phyloP scores from a whole-genome alignment of 352 stramenopile species.

The Peronospora farinosa region DNA sequence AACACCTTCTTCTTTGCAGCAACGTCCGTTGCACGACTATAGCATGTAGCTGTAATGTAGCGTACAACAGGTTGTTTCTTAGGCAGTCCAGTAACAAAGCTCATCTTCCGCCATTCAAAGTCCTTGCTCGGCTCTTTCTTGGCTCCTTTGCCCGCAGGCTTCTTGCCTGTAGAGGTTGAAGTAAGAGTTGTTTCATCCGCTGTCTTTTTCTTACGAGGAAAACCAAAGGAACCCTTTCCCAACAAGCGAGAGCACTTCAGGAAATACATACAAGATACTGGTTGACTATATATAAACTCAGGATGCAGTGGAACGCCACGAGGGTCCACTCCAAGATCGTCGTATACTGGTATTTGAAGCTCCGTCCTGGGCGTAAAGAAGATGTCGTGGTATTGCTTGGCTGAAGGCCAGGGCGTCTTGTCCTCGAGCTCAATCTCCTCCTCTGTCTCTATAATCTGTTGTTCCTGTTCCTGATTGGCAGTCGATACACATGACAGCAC shows the following conservation, averaged over 20 bases:
- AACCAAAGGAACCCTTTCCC: slow-evolving; percentile 65
- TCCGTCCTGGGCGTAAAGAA: slow-evolving; percentile 32
- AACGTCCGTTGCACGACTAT: slow-evolving; percentile 50
- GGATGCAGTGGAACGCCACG: slow-evolving; percentile 65
- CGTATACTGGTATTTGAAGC: slow-evolving; percentile 54
- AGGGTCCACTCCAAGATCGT: slow-evolving; percentile 53
- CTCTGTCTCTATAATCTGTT: slow-evolving; percentile 11
- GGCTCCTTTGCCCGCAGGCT: slow-evolving; percentile 10
- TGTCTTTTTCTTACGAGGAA: slow-evolving; percentile 53
- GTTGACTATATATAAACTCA: slow-evolving; percentile 72
- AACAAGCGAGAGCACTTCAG: slow-evolving; percentile 53
- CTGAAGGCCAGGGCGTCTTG: slow-evolving; percentile 74
- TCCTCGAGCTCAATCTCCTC: slow-evolving; percentile 45
- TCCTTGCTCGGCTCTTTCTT: slow-evolving; percentile 60
- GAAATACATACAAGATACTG: slow-evolving; percentile 74
- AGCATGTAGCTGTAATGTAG: slow-evolving; percentile 76
- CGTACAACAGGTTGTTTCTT: slow-evolving; percentile 69
- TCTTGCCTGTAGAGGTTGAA: slow-evolving; percentile 20
- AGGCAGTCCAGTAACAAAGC: slow-evolving; percentile 60
- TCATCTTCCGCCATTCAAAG: slow-evolving; percentile 80
- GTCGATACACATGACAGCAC: slow-evolving; percentile 22
- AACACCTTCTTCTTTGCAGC: slow-evolving; percentile 68
- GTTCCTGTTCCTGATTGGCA: slow-evolving; percentile 9
- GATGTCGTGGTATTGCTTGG: slow-evolving; percentile 56
- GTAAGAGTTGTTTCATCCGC: slow-evolving; percentile 7